These are phyloP conservation scores for Carex scoparia DNA, from an alignment of 176 grass and related monocot species.

Conservation along the genomic window DNA sequence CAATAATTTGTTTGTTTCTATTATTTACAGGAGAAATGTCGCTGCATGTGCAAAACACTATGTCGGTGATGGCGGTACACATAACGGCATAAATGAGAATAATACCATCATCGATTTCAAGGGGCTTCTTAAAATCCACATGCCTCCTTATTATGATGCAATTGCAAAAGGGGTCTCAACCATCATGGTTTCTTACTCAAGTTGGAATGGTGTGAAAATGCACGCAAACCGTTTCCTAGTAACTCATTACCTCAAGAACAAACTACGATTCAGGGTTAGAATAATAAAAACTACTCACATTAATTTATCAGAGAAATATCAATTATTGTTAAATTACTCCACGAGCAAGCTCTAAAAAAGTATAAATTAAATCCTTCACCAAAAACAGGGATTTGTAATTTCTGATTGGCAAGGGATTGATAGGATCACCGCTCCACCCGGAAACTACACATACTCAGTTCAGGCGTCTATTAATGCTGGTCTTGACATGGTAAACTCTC, in stretches of 20 bases:
- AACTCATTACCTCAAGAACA: constrained; percentile 65
- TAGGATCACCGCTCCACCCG: constrained; percentile 42
- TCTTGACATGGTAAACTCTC: constrained; percentile 54
- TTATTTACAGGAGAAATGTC: constrained; percentile 45
- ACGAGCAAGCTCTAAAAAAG: not conserved
- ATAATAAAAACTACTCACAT: not conserved
- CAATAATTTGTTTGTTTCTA: not conserved
- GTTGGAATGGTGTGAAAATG: constrained; percentile 86
- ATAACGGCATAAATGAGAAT: constrained; percentile 63
- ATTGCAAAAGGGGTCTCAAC: constrained; percentile 63
- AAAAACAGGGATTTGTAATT: constrained; percentile 59
- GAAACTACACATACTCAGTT: constrained; percentile 74
- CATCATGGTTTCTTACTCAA: constrained; percentile 83
- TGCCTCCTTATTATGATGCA: constrained; percentile 71
- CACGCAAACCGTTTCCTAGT: constrained; percentile 67
- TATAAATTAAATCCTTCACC: not conserved
- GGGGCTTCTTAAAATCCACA: constrained; percentile 73
- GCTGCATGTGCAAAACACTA: constrained; percentile 91
- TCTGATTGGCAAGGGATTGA: constrained; percentile 87
- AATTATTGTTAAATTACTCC: not conserved
- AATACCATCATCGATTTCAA: constrained; percentile 57
- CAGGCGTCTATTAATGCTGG: constrained; percentile 60
- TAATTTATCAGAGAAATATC: not conserved
- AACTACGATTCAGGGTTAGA: constrained; percentile 53
- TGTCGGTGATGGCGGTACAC: constrained; percentile 77